Evolutionary conservation across 176 grass and related monocot genomes (phyloP).

Genomic region (Eleusine coracana): DNA sequence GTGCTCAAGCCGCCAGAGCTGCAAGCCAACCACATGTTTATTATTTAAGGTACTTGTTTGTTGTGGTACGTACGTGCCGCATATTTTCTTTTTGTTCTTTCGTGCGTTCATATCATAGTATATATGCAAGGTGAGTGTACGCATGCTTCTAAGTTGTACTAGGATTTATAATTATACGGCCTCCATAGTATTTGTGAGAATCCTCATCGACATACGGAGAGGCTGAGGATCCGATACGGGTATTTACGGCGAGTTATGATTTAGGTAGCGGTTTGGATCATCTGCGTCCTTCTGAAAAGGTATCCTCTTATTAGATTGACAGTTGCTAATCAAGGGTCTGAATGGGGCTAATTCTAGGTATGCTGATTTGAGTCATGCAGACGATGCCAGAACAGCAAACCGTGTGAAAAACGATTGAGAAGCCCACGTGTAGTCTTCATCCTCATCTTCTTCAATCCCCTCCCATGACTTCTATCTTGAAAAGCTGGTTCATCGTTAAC

Average conservation of each 20-base stretch:
- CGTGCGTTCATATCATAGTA: conserved; percentile 2
- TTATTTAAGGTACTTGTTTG: background rate
- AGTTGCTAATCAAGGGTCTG: too few relatives aligned
- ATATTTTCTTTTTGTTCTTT: background rate
- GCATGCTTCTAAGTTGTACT: background rate
- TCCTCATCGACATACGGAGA: background rate
- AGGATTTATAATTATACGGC: background rate
- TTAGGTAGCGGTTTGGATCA: background rate
- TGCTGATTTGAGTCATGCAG: too few relatives aligned
- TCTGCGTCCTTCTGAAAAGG: too few relatives aligned
- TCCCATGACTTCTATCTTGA: too few relatives aligned
- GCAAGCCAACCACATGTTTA: background rate
- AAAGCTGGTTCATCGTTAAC: too few relatives aligned
- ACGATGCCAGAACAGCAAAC: too few relatives aligned
- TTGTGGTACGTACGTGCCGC: background rate
- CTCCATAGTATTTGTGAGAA: background rate
- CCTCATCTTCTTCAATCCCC: too few relatives aligned
- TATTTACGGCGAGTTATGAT: background rate
- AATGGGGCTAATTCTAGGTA: too few relatives aligned
- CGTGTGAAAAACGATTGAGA: too few relatives aligned
- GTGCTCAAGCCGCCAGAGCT: background rate
- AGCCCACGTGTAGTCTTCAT: too few relatives aligned
- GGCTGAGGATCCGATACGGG: background rate
- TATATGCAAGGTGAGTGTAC: background rate
- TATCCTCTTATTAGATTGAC: too few relatives aligned